Conservation (phyloP, 352 stramenopile genomes). For the Phytopythium sindhum region DNA sequence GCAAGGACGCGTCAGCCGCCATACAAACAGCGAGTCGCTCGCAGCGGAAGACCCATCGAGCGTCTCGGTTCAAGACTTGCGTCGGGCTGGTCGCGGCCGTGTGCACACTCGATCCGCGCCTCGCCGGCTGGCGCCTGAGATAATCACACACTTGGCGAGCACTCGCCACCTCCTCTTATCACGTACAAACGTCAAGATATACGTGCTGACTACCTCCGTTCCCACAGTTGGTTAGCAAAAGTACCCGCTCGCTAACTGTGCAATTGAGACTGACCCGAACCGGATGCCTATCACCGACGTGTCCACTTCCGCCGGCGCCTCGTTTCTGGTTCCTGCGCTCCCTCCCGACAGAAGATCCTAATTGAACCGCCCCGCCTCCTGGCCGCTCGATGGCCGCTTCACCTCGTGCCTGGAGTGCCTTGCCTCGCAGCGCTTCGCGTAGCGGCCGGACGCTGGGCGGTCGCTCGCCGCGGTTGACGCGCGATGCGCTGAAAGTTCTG, state of each 20-base stretch:
- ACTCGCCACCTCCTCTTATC: neutral
- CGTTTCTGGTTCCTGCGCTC: neutral
- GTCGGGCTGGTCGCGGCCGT: neutral
- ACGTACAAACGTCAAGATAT: neutral
- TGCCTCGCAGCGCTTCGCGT: neutral
- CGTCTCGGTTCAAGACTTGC: neutral
- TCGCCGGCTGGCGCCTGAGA: neutral
- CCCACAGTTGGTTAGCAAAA: neutral
- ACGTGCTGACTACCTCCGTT: neutral
- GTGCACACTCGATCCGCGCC: neutral
- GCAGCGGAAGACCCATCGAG: neutral
- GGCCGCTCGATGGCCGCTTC: neutral
- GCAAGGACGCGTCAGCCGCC: no score
- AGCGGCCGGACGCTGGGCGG: neutral
- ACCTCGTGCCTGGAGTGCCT: neutral
- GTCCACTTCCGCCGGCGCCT: slow-evolving; percentile 5
- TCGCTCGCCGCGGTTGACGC: neutral
- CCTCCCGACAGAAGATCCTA: neutral
- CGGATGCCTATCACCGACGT: neutral
- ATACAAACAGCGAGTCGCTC: neutral
- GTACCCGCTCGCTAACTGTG: neutral
- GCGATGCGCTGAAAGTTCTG: neutral
- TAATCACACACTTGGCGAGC: slow-evolving; percentile 3
- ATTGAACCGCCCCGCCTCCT: slow-evolving; percentile 1
- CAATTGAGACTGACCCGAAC: neutral